These are phyloP conservation scores for Zarea fungicola DNA, from an alignment of 2,329 filamentous ascomycete species.

Conservation along the genomic window DNA sequence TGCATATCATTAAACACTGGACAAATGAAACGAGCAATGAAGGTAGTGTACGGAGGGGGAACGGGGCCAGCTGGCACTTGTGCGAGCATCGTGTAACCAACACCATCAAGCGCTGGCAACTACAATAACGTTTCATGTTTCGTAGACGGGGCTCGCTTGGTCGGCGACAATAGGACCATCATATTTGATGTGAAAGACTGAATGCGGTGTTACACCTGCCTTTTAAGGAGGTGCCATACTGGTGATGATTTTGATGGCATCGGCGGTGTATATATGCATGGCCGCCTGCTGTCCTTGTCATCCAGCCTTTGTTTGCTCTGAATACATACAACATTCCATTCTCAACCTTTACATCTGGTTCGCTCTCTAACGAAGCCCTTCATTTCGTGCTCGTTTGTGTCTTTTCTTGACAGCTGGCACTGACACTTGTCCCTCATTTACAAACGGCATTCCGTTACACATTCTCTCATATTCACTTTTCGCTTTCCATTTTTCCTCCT, in stretches of 20 bases:
- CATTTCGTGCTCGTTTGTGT: not conserved
- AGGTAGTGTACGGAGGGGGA: too few species aligned
- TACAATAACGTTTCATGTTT: not conserved
- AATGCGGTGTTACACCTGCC: not conserved
- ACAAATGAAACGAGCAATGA: too few species aligned
- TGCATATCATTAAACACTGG: too few species aligned
- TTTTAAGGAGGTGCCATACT: too few species aligned
- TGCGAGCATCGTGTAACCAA: not conserved
- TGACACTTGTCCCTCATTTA: not conserved
- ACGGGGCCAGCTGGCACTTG: too few species aligned
- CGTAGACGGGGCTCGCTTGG: not conserved
- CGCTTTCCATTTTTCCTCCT: too few species aligned
- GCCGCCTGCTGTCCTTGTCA: not conserved
- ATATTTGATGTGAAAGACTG: not conserved
- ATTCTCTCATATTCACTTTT: slow-evolving; percentile 1
- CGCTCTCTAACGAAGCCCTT: not conserved
- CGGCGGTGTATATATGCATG: not conserved
- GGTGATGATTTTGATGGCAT: too few species aligned
- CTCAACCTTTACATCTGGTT: not conserved
- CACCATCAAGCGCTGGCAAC: not conserved
- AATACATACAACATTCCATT: not conserved
- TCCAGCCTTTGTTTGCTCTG: not conserved
- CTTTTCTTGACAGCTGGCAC: slow-evolving; percentile 1
- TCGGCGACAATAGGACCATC: not conserved
- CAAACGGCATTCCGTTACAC: not conserved